These are phyloP conservation scores for Elaeagnus macrophylla DNA, from an alignment of 306 rosid species.

Conservation along the genomic window DNA sequence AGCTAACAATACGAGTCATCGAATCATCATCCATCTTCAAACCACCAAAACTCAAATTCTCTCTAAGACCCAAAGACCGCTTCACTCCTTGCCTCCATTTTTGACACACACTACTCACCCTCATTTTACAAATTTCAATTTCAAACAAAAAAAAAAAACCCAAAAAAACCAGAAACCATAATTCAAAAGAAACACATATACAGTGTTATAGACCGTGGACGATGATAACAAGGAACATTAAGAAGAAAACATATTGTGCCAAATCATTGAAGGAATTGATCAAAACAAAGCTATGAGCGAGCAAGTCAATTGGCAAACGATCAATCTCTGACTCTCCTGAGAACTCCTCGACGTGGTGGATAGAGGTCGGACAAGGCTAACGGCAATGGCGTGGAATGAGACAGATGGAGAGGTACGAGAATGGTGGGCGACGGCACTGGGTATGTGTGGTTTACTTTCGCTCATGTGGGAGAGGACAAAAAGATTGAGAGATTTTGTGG, in stretches of 20 bases:
- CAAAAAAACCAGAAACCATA: background rate
- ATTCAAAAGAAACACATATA: background rate
- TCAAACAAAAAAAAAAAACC: constrained; percentile 4
- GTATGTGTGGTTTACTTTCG: too few relatives aligned
- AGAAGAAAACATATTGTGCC: constrained; percentile 49
- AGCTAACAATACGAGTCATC: constrained; percentile 63
- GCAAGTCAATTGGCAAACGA: constrained; percentile 65
- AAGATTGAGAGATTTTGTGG: too few relatives aligned
- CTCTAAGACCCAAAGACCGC: constrained; percentile 55
- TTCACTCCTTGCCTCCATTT: constrained; percentile 85
- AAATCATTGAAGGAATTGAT: constrained; percentile 79
- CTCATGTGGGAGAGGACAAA: too few relatives aligned
- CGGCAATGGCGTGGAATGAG: too few relatives aligned
- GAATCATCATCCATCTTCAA: constrained; percentile 92
- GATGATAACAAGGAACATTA: background rate
- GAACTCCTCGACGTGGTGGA: too few relatives aligned
- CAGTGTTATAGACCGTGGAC: background rate
- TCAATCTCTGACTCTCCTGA: constrained; percentile 62
- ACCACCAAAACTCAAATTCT: constrained; percentile 69
- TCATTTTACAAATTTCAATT: constrained; percentile 11
- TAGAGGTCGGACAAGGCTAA: too few relatives aligned
- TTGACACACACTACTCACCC: constrained; percentile 81
- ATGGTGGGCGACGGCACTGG: too few relatives aligned
- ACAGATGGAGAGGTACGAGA: too few relatives aligned
- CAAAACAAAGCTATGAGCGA: constrained; percentile 59